These are phyloP conservation scores for Radiomyces spectabilis DNA, from an alignment of 192 early-diverging fungal species.

Conservation along the genomic window DNA sequence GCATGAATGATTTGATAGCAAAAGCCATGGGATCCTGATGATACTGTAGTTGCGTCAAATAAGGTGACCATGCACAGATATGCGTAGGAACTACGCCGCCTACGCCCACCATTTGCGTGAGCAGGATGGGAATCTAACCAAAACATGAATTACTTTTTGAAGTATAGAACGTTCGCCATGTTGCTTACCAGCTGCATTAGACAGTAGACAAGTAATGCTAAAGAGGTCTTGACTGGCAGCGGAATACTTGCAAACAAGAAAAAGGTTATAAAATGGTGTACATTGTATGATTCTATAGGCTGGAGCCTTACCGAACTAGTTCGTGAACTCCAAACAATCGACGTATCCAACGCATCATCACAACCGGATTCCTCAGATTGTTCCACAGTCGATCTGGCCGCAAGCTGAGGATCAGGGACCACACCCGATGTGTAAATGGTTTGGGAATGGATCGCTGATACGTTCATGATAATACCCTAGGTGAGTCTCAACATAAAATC, in stretches of 20 bases:
- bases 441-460: background rate
- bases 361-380: no score
- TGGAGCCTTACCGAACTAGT: conserved; percentile 11
- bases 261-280: background rate
- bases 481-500: no score
- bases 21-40: conserved; percentile 15
- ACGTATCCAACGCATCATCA: background rate
- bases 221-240: conserved; percentile 18
- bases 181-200: conserved; percentile 22
- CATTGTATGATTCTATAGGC: background rate
- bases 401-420: background rate
- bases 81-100: conserved; percentile 16
- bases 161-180: background rate
- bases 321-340: conserved; percentile 14
- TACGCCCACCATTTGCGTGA: conserved; percentile 17
- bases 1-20: conserved; percentile 12
- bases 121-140: conserved; percentile 17
- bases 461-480: no score
- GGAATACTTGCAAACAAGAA: conserved; percentile 14
- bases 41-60: conserved; percentile 12
- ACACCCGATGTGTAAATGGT: background rate
- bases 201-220: conserved; percentile 19
- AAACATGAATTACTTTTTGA: background rate
- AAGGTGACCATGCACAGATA: conserved; percentile 21
- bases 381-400: no score